Conservation (phyloP, 139 green algal genomes). For the Chloropicon primus region DNA sequence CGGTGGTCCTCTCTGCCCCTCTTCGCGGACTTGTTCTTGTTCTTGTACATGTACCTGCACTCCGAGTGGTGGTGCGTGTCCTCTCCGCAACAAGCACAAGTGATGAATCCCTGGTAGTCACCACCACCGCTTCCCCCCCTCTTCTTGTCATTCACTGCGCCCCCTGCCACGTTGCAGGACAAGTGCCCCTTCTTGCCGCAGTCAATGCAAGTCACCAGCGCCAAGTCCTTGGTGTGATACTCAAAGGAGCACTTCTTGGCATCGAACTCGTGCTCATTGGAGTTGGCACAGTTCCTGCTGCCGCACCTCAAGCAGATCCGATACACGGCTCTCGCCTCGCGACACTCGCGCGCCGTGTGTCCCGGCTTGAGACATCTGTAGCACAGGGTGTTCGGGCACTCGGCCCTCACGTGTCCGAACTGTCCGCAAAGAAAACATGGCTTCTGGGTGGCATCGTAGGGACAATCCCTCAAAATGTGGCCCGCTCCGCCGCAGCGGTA, state of each 20-base stretch:
- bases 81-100: background rate
- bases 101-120: background rate
- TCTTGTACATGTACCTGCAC: background rate
- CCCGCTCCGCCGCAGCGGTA: slow-evolving; percentile 36
- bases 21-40: background rate
- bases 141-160: no score
- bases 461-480: slow-evolving; percentile 34
- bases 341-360: slow-evolving; percentile 13
- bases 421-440: slow-evolving; percentile 58
- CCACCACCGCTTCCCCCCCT: background rate
- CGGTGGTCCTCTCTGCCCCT: background rate
- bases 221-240: background rate
- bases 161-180: no score
- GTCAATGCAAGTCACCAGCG: background rate
- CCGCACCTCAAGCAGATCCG: background rate
- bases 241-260: background rate
- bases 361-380: slow-evolving; percentile 16
- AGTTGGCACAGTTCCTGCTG: background rate
- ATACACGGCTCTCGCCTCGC: background rate
- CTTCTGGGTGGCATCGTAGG: slow-evolving; percentile 15
- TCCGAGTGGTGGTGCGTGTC: background rate
- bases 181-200: background rate
- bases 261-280: background rate
- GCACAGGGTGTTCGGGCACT: slow-evolving; percentile 45
- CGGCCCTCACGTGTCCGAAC: slow-evolving; percentile 28